Conservation (phyloP, 2,329 filamentous ascomycete species). For the Phaeosphaeriaceae sp. region DNA sequence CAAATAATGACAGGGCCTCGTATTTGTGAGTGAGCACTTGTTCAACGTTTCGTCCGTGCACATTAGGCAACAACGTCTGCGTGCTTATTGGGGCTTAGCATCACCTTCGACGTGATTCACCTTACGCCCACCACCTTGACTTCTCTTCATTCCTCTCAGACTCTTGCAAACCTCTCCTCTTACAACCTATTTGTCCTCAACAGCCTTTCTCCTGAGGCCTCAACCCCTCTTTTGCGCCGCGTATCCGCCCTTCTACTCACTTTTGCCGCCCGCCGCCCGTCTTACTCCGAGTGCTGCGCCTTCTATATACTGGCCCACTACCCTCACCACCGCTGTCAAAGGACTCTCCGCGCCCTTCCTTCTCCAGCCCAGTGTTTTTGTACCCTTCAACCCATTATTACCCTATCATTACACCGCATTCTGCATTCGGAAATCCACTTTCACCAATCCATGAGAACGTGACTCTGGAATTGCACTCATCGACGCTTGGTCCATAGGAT, state of each 20-base stretch:
- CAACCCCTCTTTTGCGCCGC: slow-evolving; percentile 25
- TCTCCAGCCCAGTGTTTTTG: slow-evolving; percentile 16
- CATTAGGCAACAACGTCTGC: slow-evolving; percentile 7
- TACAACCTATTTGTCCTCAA: not conserved
- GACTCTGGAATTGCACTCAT: slow-evolving; percentile 29
- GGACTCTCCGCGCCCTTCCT: slow-evolving; percentile 39
- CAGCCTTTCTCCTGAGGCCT: slow-evolving; percentile 33
- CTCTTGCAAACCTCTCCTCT: slow-evolving; percentile 16
- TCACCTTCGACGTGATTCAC: slow-evolving; percentile 21
- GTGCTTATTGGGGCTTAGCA: slow-evolving; percentile 10
- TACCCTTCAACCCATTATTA: slow-evolving; percentile 15
- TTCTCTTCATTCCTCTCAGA: slow-evolving; percentile 20
- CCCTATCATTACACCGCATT: slow-evolving; percentile 13
- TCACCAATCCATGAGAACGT: slow-evolving; percentile 32
- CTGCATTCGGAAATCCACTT: slow-evolving; percentile 14
- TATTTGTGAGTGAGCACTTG: slow-evolving; percentile 2
- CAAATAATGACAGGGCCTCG: slow-evolving; percentile 1
- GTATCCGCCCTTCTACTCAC: slow-evolving; percentile 30
- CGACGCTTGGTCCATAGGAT: slow-evolving; percentile 32
- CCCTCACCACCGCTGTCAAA: slow-evolving; percentile 27
- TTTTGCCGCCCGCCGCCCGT: slow-evolving; percentile 36
- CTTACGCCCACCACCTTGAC: slow-evolving; percentile 23
- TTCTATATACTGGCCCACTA: slow-evolving; percentile 37
- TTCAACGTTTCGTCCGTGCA: not conserved
- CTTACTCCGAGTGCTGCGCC: slow-evolving; percentile 41